A percentile compares a stretch with the other conserved stretches of the same genome.
phyloP scores from a whole-genome alignment of 768 basidiomycete species.

The Hortiboletus flavorubellus region DNA sequence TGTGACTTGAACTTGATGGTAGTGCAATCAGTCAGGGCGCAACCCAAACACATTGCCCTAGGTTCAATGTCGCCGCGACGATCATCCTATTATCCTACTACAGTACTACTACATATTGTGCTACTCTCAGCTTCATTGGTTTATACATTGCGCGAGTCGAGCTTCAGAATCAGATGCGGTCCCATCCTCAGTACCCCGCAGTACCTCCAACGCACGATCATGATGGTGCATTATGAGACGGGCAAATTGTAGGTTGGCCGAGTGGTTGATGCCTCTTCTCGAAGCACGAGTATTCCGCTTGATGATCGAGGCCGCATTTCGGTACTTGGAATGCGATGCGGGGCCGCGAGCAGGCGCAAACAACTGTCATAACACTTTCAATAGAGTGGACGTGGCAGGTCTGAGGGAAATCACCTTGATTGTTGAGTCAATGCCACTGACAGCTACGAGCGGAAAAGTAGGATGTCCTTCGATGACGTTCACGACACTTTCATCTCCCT shows the following conservation, averaged over 20 bases:
- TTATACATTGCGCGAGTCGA: conserved; percentile 27
- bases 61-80: neutral
- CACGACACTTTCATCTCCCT: conserved; percentile 79
- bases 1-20: conserved; percentile 3
- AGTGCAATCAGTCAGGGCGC: conserved; percentile 3
- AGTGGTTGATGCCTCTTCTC: conserved; percentile 18
- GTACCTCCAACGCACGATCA: conserved; percentile 21
- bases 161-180: conserved; percentile 24
- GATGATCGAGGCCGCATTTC: conserved; percentile 53
- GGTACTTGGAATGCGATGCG: conserved; percentile 53
- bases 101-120: neutral
- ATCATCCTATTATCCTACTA: neutral
- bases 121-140: conserved; percentile 20
- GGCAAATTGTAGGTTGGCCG: conserved; percentile 24
- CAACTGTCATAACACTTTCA: conserved; percentile 40
- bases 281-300: conserved; percentile 46
- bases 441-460: conserved; percentile 73
- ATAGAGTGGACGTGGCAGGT: neutral
- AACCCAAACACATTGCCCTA: neutral
- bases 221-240: conserved; percentile 33
- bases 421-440: conserved; percentile 82
- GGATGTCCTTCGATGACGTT: conserved; percentile 87
- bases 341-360: conserved; percentile 55
- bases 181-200: conserved; percentile 22
- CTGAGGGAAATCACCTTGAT: conserved; percentile 57